Evolutionary conservation across 176 grass and related monocot genomes (phyloP).

Genomic region (Oryza meyeriana): DNA sequence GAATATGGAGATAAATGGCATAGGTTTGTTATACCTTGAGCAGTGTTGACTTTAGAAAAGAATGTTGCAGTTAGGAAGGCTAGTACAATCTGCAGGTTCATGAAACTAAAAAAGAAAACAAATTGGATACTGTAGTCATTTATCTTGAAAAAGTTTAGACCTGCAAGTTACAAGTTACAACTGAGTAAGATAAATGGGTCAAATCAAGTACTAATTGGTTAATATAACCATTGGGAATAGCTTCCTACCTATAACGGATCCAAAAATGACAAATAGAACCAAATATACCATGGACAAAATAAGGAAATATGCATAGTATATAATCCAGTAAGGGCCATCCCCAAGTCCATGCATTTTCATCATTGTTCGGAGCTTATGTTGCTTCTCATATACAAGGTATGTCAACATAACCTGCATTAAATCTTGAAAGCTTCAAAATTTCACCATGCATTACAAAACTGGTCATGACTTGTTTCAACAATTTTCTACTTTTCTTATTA

Average conservation of each 20-base stretch:
- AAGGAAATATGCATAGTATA: conserved; percentile 87
- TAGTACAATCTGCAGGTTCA: conserved; percentile 90
- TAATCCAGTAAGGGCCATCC: conserved; percentile 88
- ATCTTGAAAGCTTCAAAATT: conserved; percentile 27
- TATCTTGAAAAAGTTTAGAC: conserved; percentile 77
- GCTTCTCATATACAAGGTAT: conserved; percentile 90
- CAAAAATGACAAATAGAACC: conserved; percentile 80
- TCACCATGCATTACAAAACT: not conserved
- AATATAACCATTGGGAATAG: conserved; percentile 10
- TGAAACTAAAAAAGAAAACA: conserved; percentile 86
- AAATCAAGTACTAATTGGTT: not conserved
- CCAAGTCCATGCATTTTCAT: conserved; percentile 99
- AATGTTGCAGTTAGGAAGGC: conserved; percentile 71
- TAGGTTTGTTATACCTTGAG: conserved; percentile 51
- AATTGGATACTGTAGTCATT: conserved; percentile 84
- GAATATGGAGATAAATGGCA: not conserved
- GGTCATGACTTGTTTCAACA: not conserved
- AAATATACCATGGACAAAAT: conserved; percentile 66
- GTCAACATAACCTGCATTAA: conserved; percentile 76
- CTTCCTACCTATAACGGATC: conserved; percentile 68
- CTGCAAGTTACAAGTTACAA: conserved; percentile 61
- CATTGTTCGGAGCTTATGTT: conserved; percentile 92
- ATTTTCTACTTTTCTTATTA: not conserved
- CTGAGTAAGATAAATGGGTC: conserved; percentile 11
- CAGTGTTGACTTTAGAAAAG: conserved; percentile 78